Conservation (phyloP, 345 rosid genomes). For the Eucalyptus victrix region DNA sequence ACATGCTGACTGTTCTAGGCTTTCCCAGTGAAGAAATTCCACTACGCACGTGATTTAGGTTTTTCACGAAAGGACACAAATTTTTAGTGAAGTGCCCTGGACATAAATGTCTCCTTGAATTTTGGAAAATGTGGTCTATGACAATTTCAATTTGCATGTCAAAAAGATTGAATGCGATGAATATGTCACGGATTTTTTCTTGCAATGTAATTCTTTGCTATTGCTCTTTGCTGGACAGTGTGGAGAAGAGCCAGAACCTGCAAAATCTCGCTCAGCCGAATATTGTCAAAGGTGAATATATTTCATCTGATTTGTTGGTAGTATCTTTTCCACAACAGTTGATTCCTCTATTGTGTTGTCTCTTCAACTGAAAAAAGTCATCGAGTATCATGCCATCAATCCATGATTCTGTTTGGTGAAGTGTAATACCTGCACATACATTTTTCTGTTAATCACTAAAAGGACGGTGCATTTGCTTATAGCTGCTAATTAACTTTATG, state of each 20-base stretch:
- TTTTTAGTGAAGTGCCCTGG: neutral
- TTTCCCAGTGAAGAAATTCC: neutral
- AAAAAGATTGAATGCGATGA: neutral
- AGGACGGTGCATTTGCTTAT: rapidly evolving
- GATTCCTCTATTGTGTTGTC: neutral
- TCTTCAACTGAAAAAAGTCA: neutral
- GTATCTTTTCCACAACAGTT: neutral
- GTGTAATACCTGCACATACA: rapidly evolving
- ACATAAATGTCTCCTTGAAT: neutral
- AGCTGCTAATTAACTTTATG: neutral
- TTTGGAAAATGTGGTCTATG: neutral
- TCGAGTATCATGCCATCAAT: neutral
- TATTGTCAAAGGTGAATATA: neutral
- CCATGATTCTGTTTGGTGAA: neutral
- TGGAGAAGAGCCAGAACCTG: rapidly evolving
- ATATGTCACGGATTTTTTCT: neutral
- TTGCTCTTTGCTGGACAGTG: neutral
- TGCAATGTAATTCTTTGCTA: neutral
- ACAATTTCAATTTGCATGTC: neutral
- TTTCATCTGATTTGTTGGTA: neutral
- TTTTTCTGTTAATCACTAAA: neutral
- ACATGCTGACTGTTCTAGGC: neutral
- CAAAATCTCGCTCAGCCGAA: rapidly evolving
- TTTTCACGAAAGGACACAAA: neutral
- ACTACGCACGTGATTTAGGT: neutral